phyloP scores from a whole-genome alignment of 1,139 yeast genomes.

The Eremothecium coryli region DNA sequence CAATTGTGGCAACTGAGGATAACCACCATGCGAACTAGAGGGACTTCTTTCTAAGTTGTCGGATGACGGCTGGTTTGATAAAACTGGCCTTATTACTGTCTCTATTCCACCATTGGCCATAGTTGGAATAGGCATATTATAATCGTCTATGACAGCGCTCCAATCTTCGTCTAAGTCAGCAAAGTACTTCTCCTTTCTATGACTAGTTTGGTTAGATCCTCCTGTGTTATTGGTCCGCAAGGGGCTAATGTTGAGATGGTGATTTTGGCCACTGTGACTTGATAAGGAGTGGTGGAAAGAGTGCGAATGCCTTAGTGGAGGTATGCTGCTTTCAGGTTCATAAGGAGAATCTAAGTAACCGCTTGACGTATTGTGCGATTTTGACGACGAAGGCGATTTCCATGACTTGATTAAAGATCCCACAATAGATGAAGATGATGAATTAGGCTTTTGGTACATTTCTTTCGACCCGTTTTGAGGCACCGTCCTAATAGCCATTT shows the following conservation, averaged over 20 bases:
- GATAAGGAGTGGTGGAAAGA: conserved; percentile 6
- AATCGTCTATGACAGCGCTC: conserved; percentile 69
- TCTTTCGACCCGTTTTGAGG: conserved; percentile 9
- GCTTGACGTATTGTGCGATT: conserved; percentile 3
- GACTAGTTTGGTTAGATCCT: conserved; percentile 11
- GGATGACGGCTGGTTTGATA: conserved; percentile 21
- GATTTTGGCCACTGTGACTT: conserved; percentile 7
- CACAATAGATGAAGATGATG: conserved; percentile 10
- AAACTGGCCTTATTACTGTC: conserved; percentile 14
- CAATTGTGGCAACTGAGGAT: conserved; percentile 30
- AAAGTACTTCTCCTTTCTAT: conserved; percentile 33
- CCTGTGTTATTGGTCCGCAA: conserved; percentile 12
- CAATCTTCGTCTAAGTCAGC: conserved; percentile 80
- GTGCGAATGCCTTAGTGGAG: conserved; percentile 5
- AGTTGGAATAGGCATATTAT: conserved; percentile 35
- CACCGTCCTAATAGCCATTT: conserved; percentile 13
- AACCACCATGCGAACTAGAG: conserved; percentile 23
- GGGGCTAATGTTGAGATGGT: conserved; percentile 9
- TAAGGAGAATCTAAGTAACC: not conserved
- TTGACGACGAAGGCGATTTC: conserved; percentile 9
- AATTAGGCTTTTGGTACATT: conserved; percentile 12
- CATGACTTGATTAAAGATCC: conserved; percentile 12
- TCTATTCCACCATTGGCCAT: conserved; percentile 30
- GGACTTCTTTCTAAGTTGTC: conserved; percentile 30
- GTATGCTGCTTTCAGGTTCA: conserved; percentile 5